Percentiles rank a stretch among this genome's conserved stretches.
Conservation (phyloP, 192 early-diverging fungal species). For the Dissophora globulifera region DNA sequence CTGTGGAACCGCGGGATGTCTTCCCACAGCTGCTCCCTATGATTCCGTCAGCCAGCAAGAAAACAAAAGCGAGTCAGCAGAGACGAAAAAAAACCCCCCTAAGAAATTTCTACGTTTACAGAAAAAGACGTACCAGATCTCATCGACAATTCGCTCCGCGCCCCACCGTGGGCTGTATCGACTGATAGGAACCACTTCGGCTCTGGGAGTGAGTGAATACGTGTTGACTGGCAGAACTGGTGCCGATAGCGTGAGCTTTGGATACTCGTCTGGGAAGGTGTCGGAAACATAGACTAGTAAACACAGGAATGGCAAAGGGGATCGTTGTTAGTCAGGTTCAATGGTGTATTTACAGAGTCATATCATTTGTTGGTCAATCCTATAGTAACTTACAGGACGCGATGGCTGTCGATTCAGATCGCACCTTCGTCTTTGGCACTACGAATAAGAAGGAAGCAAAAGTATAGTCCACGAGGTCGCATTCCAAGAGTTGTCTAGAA, state of each 20-base stretch:
- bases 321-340: too few species aligned
- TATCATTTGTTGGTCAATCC: too few species aligned
- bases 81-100: too few species aligned
- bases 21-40: constrained; percentile 38
- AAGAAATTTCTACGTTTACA: too few species aligned
- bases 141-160: constrained; percentile 20
- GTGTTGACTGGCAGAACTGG: constrained; percentile 9
- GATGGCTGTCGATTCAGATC: constrained; percentile 16
- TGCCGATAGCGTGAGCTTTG: constrained; percentile 29
- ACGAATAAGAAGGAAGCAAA: constrained; percentile 26
- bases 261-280: constrained; percentile 26
- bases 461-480: constrained; percentile 16
- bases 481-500: constrained; percentile 42
- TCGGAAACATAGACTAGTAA: constrained; percentile 33
- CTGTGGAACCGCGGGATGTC: constrained; percentile 29
- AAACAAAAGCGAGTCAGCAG: not conserved
- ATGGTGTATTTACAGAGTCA: too few species aligned
- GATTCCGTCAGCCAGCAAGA: not conserved
- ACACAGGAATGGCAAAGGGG: not conserved
- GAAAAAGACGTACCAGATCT: constrained; percentile 30
- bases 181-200: constrained; percentile 19
- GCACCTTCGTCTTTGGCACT: constrained; percentile 1
- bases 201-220: not conserved
- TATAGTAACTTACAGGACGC: constrained; percentile 28
- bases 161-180: constrained; percentile 44